phyloP scores from a whole-genome alignment of 495 filamentous ascomycete species.

The Talaromyces trachyspermus region DNA sequence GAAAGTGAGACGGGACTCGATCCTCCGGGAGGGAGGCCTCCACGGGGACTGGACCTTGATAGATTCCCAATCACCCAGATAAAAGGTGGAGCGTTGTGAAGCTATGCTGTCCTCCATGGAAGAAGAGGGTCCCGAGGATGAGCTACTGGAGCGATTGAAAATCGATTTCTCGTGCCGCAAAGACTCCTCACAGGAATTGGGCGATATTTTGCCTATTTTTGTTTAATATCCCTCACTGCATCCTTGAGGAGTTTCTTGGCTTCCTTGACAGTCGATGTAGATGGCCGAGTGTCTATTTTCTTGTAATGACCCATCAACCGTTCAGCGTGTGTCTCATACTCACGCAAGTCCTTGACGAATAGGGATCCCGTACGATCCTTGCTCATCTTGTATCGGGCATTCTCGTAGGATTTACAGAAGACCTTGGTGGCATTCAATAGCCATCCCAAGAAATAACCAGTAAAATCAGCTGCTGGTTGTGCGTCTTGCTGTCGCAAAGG shows the following conservation, averaged over 20 bases:
- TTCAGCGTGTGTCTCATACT: constrained; percentile 61
- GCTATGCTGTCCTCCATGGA: constrained; percentile 23
- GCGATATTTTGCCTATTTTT: constrained; percentile 49
- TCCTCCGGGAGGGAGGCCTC: too few relatives aligned
- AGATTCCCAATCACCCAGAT: constrained; percentile 23
- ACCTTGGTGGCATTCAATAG: constrained; percentile 52
- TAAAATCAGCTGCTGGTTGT: constrained; percentile 13
- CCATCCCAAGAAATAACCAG: constrained; percentile 46
- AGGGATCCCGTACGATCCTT: constrained; percentile 12
- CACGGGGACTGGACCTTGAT: constrained; percentile 27
- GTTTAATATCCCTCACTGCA: constrained; percentile 45
- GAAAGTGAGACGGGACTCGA: constrained; percentile 27
- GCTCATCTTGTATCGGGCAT: constrained; percentile 51
- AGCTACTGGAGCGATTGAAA: constrained; percentile 64
- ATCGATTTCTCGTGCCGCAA: constrained; percentile 53
- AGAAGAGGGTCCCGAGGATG: constrained; percentile 44
- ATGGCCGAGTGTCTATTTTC: constrained; percentile 12
- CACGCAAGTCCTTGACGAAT: constrained; percentile 60
- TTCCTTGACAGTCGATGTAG: constrained; percentile 26
- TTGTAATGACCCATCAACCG: constrained; percentile 39
- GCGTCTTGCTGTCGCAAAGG: constrained; percentile 4
- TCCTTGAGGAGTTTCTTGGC: constrained; percentile 40
- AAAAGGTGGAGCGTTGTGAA: constrained; percentile 28
- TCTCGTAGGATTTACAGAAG: constrained; percentile 56
- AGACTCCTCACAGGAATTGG: constrained; percentile 42